Conservation (phyloP, 768 basidiomycete species). For the Lyophyllum semitale region DNA sequence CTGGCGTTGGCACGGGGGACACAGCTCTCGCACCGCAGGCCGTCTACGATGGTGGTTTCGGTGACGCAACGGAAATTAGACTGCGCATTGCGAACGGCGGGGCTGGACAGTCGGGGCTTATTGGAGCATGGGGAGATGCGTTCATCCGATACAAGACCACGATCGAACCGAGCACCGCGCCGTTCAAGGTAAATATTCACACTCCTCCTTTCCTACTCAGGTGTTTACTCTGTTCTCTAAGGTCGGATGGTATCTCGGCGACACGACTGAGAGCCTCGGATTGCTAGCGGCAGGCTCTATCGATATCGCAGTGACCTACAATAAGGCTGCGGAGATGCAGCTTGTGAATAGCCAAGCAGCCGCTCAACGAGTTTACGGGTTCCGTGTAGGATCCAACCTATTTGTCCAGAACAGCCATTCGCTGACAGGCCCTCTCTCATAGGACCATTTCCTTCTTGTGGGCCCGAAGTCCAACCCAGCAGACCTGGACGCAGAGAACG, state of each 20-base stretch:
- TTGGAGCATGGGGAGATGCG: slow-evolving; percentile 19
- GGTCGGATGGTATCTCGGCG: slow-evolving; percentile 60
- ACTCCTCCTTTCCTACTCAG: not conserved
- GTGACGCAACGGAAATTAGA: slow-evolving; percentile 9
- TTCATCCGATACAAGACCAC: slow-evolving; percentile 17
- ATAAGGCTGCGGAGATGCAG: slow-evolving; percentile 48
- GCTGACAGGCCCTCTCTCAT: not conserved
- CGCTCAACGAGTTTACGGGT: slow-evolving; percentile 40
- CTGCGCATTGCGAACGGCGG: slow-evolving; percentile 20
- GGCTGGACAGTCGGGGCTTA: slow-evolving; percentile 21
- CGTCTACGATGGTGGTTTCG: slow-evolving; percentile 16
- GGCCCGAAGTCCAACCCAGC: slow-evolving; percentile 52
- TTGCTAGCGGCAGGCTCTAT: slow-evolving; percentile 42
- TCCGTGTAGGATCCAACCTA: slow-evolving; percentile 35
- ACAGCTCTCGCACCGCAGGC: slow-evolving; percentile 10
- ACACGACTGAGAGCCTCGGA: slow-evolving; percentile 52
- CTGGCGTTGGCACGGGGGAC: not conserved
- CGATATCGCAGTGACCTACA: slow-evolving; percentile 56
- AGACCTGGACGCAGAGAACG: slow-evolving; percentile 25
- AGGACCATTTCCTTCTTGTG: slow-evolving; percentile 56
- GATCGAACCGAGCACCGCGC: not conserved
- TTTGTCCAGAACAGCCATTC: not conserved
- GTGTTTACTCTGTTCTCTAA: slow-evolving; percentile 15
- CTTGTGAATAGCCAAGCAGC: slow-evolving; percentile 31
- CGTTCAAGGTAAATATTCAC: slow-evolving; percentile 9